Conservation (phyloP, 768 basidiomycete genomes). For the Leccinellum luteum region DNA sequence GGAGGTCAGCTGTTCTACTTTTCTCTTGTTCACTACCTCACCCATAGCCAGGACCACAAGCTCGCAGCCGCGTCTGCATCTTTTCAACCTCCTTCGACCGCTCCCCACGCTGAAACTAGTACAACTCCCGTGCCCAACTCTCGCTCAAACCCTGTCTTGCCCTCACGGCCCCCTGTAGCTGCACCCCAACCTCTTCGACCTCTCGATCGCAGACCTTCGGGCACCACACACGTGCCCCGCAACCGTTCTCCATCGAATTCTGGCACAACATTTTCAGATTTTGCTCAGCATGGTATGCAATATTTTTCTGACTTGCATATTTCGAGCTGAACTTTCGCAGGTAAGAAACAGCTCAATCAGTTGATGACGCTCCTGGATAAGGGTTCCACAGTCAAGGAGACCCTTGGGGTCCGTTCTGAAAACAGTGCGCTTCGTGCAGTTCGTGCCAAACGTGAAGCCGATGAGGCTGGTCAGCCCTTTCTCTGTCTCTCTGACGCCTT, state of each 20-base stretch:
- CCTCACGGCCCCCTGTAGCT: slow-evolving; percentile 54
- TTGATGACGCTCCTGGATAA: slow-evolving; percentile 85
- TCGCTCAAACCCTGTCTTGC: slow-evolving; percentile 45
- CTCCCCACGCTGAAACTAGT: slow-evolving; percentile 33
- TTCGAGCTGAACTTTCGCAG: slow-evolving; percentile 32
- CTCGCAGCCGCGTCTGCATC: slow-evolving; percentile 37
- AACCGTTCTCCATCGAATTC: slow-evolving; percentile 82
- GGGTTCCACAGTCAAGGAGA: slow-evolving; percentile 61
- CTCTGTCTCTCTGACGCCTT: background rate
- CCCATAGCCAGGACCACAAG: slow-evolving; percentile 59
- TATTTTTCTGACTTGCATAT: background rate
- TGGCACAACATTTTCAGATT: slow-evolving; percentile 78
- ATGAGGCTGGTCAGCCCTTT: slow-evolving; percentile 73
- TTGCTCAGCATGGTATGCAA: slow-evolving; percentile 71
- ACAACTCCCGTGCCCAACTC: slow-evolving; percentile 34
- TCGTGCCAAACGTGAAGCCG: slow-evolving; percentile 83
- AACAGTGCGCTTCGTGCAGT: slow-evolving; percentile 71
- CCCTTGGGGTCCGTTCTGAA: slow-evolving; percentile 52
- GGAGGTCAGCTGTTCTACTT: slow-evolving; percentile 51
- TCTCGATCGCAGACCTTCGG: slow-evolving; percentile 71
- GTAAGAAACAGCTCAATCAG: slow-evolving; percentile 84
- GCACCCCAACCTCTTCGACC: slow-evolving; percentile 74
- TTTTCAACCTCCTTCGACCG: slow-evolving; percentile 27
- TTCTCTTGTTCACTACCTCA: slow-evolving; percentile 8
- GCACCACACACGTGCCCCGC: slow-evolving; percentile 48